A percentile compares a stretch with the other conserved stretches of the same genome.
Conservation (phyloP, 75 land plant genomes). For the Sequoia sempervirens region DNA sequence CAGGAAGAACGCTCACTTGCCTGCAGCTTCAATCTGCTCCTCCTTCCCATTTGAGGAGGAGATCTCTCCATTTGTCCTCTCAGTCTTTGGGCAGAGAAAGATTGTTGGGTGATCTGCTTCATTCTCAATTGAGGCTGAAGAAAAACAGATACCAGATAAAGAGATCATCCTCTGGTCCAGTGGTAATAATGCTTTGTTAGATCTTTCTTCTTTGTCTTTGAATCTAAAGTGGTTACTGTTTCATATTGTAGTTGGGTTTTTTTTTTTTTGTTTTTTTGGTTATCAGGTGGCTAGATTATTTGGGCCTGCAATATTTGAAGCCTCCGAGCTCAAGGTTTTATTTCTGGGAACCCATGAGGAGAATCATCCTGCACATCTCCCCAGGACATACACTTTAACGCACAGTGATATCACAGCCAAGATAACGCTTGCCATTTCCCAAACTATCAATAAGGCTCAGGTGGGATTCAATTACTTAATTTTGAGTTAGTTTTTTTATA, state of each 20-base stretch:
- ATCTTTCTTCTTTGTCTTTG: not conserved
- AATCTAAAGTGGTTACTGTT: not conserved
- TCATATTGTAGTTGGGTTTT: not conserved
- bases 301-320: slow-evolving; percentile 74
- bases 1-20: not conserved
- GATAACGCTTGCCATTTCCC: slow-evolving; percentile 68
- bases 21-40: not conserved
- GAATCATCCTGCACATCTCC: slow-evolving; percentile 54
- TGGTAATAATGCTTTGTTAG: not conserved
- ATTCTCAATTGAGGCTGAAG: not conserved
- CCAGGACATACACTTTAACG: slow-evolving; percentile 68
- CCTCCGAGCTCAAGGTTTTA: slow-evolving; percentile 69
- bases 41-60: not conserved
- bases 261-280: not conserved
- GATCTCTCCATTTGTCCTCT: not conserved
- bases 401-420: slow-evolving; percentile 77
- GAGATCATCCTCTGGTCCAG: not conserved
- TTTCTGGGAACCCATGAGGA: slow-evolving; percentile 60
- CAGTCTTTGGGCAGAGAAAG: not conserved
- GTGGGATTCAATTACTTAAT: slow-evolving; percentile 10
- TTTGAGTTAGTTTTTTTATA: not conserved
- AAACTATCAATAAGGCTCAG: slow-evolving; percentile 68
- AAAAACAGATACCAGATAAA: not conserved
- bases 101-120: not conserved
- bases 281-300: slow-evolving; percentile 59